Evolutionary conservation across 2,329 filamentous ascomycete species (phyloP).

Genomic region (Penicillium fuscoglaucum): DNA sequence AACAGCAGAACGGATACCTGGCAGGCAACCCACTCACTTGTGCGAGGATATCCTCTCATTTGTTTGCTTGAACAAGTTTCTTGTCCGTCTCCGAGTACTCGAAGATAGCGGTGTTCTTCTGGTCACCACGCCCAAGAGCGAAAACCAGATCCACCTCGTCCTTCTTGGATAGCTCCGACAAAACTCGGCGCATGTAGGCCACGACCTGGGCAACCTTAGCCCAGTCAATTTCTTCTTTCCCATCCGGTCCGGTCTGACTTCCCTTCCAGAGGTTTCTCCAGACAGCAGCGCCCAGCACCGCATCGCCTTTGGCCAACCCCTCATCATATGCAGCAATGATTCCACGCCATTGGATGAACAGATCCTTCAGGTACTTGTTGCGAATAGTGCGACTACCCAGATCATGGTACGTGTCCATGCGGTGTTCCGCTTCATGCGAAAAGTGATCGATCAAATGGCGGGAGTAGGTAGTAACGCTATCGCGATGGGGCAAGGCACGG

Average conservation of each 20-base stretch:
- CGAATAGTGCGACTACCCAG: constrained; percentile 56
- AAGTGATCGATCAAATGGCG: constrained; percentile 93
- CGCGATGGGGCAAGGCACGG: constrained; percentile 68
- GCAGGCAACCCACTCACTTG: neutral
- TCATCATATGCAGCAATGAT: constrained; percentile 67
- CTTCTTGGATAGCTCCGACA: constrained; percentile 55
- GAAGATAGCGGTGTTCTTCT: constrained; percentile 38
- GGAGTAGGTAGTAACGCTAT: constrained; percentile 73
- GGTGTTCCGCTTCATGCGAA: constrained; percentile 67
- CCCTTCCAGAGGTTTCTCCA: constrained; percentile 94
- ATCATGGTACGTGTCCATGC: constrained; percentile 57
- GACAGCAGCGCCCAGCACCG: constrained; percentile 63
- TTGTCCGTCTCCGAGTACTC: constrained; percentile 39
- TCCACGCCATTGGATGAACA: constrained; percentile 91
- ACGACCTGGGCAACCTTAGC: constrained; percentile 62
- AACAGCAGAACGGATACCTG: neutral
- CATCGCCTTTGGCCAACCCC: constrained; percentile 49
- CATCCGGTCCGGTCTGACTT: constrained; percentile 45
- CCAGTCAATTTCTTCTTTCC: constrained; percentile 56
- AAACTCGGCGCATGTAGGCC: constrained; percentile 61
- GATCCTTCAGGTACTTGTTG: constrained; percentile 72
- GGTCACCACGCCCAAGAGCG: constrained; percentile 43
- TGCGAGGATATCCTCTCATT: constrained; percentile 13
- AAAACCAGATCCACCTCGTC: constrained; percentile 58
- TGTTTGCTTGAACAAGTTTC: constrained; percentile 38